A percentile compares a stretch with the other conserved stretches of the same genome.
Evolutionary conservation across 371 early-diverging fungal genomes (phyloP).

Genomic region (Mortierella sp.): DNA sequence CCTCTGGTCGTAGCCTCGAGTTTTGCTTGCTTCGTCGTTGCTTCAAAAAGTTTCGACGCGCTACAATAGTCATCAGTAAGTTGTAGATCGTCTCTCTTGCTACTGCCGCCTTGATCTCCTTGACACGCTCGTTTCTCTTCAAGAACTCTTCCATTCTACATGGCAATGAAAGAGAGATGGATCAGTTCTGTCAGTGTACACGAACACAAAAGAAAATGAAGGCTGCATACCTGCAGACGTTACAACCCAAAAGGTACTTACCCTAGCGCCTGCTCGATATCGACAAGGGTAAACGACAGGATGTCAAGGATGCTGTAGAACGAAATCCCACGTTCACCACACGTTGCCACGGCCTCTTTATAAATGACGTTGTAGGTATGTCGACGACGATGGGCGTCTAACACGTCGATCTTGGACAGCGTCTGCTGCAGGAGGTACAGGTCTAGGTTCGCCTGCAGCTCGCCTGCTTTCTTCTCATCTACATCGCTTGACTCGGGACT

Average conservation of each 20-base stretch:
- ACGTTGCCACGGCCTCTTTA: constrained; percentile 56
- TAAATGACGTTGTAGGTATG: constrained; percentile 59
- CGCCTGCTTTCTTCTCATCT: neutral
- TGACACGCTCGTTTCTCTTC: constrained; percentile 50
- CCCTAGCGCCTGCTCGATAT: constrained; percentile 64
- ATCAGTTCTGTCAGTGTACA: neutral
- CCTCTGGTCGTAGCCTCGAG: constrained; percentile 48
- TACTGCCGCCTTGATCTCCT: constrained; percentile 39
- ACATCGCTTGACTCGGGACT: constrained; percentile 2
- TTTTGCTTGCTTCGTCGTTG: constrained; percentile 34
- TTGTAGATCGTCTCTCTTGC: constrained; percentile 55
- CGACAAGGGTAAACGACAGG: constrained; percentile 62
- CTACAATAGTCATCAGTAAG: constrained; percentile 37
- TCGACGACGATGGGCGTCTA: constrained; percentile 54
- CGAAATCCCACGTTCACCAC: constrained; percentile 58
- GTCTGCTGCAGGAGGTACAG: constrained; percentile 37
- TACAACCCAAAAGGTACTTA: constrained; percentile 25
- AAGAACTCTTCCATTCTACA: constrained; percentile 51
- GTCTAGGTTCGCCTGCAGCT: constrained; percentile 20
- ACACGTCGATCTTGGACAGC: constrained; percentile 58
- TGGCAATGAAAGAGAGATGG: neutral
- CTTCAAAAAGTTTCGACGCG: constrained; percentile 43
- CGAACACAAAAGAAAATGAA: neutral
- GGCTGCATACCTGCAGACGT: neutral
- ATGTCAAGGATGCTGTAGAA: constrained; percentile 64